Evolutionary conservation across 768 basidiomycete species (phyloP).

Genomic region (Boletus vinaceobasis): DNA sequence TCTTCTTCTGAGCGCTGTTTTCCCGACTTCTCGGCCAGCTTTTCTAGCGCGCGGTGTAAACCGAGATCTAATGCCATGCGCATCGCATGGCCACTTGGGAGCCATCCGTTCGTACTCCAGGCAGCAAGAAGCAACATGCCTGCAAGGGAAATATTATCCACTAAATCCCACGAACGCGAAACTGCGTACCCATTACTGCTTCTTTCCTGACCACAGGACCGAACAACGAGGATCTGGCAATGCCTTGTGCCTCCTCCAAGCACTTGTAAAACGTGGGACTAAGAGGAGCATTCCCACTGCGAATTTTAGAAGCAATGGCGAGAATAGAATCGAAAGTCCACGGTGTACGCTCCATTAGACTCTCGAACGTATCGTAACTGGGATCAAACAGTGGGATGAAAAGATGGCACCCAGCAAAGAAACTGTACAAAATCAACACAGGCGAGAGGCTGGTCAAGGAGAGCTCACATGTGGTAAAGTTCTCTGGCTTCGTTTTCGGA

Average conservation of each 20-base stretch:
- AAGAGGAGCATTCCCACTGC: constrained; percentile 84
- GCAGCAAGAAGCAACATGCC: constrained; percentile 91
- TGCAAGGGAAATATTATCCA: constrained; percentile 26
- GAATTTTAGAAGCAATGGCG: constrained; percentile 88
- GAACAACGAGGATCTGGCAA: constrained; percentile 89
- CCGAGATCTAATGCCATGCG: constrained; percentile 95
- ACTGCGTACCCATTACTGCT: constrained; percentile 76
- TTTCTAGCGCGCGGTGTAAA: constrained; percentile 88
- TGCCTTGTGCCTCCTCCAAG: constrained; percentile 93
- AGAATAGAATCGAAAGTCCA: constrained; percentile 96
- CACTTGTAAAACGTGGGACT: constrained; percentile 86
- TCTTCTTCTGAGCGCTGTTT: constrained; percentile 74
- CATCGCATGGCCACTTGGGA: constrained; percentile 94
- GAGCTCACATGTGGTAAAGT: constrained; percentile 80
- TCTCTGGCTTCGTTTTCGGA: constrained; percentile 83
- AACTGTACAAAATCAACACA: constrained; percentile 45
- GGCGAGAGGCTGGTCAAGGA: constrained; percentile 10
- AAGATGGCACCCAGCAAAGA: constrained; percentile 94
- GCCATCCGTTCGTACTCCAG: constrained; percentile 93
- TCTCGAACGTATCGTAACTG: constrained; percentile 89
- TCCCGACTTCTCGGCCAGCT: constrained; percentile 68
- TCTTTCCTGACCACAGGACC: constrained; percentile 93
- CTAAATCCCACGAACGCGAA: constrained; percentile 5
- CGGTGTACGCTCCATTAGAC: constrained; percentile 86
- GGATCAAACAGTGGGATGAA: constrained; percentile 97